A percentile compares a stretch with the other conserved stretches of the same genome.
Conservation (phyloP, 495 filamentous ascomycete species). For the Podospora comata region DNA sequence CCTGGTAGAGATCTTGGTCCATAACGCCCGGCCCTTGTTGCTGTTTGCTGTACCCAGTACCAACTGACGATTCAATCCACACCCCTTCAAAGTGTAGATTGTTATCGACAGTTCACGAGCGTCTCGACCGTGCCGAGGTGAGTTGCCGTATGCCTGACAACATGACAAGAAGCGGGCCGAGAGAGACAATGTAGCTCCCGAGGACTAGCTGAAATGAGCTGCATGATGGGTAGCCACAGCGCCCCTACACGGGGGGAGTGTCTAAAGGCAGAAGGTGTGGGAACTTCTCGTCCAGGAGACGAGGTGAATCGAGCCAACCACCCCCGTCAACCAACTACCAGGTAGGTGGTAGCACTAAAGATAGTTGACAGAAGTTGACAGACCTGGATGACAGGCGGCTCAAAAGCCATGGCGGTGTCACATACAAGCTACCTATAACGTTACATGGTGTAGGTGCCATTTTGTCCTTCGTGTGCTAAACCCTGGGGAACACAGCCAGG, state of each 20-base stretch:
- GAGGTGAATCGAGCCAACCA: neutral
- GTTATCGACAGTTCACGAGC: neutral
- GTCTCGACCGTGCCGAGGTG: neutral
- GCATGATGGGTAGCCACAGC: neutral
- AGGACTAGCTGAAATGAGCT: neutral
- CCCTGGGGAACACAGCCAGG: neutral
- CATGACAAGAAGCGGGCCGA: neutral
- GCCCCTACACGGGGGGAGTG: neutral
- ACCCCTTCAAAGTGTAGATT: neutral
- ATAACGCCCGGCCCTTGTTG: neutral
- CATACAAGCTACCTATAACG: too few species aligned
- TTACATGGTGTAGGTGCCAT: too few species aligned
- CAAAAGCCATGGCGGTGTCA: neutral
- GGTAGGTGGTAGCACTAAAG: neutral
- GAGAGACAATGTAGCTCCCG: neutral
- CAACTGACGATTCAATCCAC: neutral
- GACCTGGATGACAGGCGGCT: neutral
- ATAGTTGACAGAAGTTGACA: neutral
- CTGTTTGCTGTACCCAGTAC: neutral
- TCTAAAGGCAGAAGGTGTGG: neutral
- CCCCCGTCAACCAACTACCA: neutral
- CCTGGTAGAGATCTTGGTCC: neutral
- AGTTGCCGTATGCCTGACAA: neutral
- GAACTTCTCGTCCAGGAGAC: neutral
- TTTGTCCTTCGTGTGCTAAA: neutral